Conservation (phyloP, 169 alveolate species). For the Plasmodium relictum region DNA sequence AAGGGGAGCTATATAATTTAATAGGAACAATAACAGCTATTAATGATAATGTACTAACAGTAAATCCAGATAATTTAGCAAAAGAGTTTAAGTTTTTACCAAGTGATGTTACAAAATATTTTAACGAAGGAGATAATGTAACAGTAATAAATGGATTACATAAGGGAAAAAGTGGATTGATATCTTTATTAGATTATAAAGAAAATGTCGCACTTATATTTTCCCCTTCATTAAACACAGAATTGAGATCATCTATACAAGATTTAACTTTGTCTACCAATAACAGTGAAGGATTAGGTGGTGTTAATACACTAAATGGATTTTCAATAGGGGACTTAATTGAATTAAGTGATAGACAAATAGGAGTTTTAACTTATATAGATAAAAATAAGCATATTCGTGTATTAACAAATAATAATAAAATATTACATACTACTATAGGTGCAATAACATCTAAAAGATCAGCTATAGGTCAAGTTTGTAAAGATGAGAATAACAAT, state of each 20-base stretch:
- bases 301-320: conserved; percentile 84
- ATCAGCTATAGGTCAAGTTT: conserved; percentile 81
- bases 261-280: conserved; percentile 69
- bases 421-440: conserved; percentile 70
- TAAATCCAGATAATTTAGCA: conserved; percentile 87
- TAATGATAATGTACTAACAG: conserved; percentile 82
- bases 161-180: conserved; percentile 89
- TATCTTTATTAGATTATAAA: conserved; percentile 82
- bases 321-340: conserved; percentile 88
- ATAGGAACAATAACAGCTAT: conserved; percentile 84
- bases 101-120: conserved; percentile 82
- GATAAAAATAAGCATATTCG: conserved; percentile 83
- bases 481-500: conserved; percentile 82
- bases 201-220: conserved; percentile 84
- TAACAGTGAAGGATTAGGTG: conserved; percentile 78
- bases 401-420: conserved; percentile 78
- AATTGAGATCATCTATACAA: conserved; percentile 82
- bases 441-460: conserved; percentile 83
- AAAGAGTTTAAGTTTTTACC: conserved; percentile 83
- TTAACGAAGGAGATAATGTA: conserved; percentile 90
- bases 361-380: conserved; percentile 88
- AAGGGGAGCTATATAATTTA: conserved; percentile 86
- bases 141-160: conserved; percentile 87
- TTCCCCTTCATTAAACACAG: conserved; percentile 84
- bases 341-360: conserved; percentile 85